phyloP scores from a whole-genome alignment of 2,329 filamentous ascomycete genomes.

The Alternaria arbusti region DNA sequence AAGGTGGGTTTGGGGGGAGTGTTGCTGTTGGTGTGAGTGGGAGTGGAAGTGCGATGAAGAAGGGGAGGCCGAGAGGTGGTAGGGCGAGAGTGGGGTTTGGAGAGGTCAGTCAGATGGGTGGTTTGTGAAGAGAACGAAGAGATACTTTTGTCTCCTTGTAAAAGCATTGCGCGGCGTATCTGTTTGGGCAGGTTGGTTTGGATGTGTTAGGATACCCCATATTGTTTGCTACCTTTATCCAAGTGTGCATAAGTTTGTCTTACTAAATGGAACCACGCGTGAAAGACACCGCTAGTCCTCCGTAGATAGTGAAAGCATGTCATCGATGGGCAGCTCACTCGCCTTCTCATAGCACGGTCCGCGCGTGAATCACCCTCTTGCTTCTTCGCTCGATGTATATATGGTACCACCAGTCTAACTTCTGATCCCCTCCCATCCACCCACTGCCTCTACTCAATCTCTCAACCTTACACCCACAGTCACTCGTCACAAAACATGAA shows the following conservation, averaged over 20 bases:
- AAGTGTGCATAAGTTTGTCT: neutral
- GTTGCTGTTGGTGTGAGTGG: slow-evolving; percentile 8
- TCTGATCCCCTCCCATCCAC: neutral
- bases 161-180: neutral
- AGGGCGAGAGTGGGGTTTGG: slow-evolving; percentile 7
- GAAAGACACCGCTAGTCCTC: neutral
- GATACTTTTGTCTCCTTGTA: neutral
- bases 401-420: neutral
- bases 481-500: neutral
- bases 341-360: neutral
- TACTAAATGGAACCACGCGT: neutral
- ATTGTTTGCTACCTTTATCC: neutral
- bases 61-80: neutral
- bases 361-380: neutral
- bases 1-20: slow-evolving; percentile 35
- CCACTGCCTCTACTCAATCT: neutral
- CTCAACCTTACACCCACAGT: neutral
- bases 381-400: neutral
- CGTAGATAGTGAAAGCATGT: neutral
- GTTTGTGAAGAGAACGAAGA: neutral
- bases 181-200: neutral
- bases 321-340: neutral
- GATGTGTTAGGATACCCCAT: slow-evolving; percentile 5
- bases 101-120: slow-evolving; percentile 12
- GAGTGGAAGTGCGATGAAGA: neutral